Evolutionary conservation across 1,139 yeast species (phyloP).

Genomic region (Lodderomyces pseudojiufengensis): DNA sequence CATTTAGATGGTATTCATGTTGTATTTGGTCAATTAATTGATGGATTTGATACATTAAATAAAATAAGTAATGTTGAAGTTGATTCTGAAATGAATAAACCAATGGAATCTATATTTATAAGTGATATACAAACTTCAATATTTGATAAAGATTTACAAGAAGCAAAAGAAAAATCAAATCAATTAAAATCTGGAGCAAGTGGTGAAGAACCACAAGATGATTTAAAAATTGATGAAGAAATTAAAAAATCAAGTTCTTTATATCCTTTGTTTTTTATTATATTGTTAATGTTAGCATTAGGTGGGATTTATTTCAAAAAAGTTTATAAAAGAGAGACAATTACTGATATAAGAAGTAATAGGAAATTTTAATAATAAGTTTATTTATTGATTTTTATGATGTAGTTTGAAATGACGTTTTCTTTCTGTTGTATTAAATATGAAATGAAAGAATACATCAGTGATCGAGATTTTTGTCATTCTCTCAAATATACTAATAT

Average conservation of each 20-base stretch:
- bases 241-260: conserved; percentile 11
- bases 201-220: conserved; percentile 1
- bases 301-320: conserved; percentile 16
- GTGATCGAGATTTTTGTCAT: conserved; percentile 21
- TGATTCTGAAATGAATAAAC: conserved; percentile 33
- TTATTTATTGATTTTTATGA: no score
- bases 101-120: conserved; percentile 32
- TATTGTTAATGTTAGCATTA: conserved; percentile 17
- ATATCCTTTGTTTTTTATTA: conserved; percentile 16
- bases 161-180: conserved; percentile 8
- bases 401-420: no score
- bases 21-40: conserved; percentile 53
- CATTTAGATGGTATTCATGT: conserved; percentile 55
- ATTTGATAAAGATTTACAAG: conserved; percentile 9
- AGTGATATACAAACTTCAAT: conserved; percentile 15
- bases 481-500: background rate
- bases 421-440: no score
- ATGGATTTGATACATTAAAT: conserved; percentile 37
- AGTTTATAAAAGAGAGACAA: conserved; percentile 23
- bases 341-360: conserved; percentile 23
- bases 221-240: conserved; percentile 8
- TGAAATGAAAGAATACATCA: no score
- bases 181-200: background rate
- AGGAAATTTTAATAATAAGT: conserved; percentile 3
- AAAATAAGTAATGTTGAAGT: conserved; percentile 35